Evolutionary conservation across 2,329 filamentous ascomycete genomes (phyloP), one percentile per base, ranked within the genome.

Genomic region (Leptodontidium sp.): DNA sequence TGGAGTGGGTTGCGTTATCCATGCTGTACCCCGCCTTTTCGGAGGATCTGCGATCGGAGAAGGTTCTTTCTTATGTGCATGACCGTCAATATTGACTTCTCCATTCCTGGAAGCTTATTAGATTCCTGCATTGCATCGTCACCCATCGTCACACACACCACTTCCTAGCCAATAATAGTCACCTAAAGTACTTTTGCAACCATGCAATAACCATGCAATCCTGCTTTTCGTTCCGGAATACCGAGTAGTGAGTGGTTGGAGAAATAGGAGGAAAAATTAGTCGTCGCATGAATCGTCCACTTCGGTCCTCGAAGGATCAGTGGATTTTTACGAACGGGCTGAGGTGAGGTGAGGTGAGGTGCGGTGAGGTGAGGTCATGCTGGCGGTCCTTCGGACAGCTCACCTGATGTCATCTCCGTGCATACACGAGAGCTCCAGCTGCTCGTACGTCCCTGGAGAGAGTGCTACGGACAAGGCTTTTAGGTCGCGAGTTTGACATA

Each of bases 71-170:
- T 52, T 52, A 1, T 26, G 24, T 32, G 52, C 52, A 55, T 55
- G 49, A 29, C 9, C 11, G 24, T 14, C 52, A 55, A n/a, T 55
- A 55, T 55, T 35, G 52, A 55, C 15, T 55, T 55, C 52, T 35
- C 52, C 29, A 35, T 55, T 35, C 52, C 11, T 55, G 24, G 32
- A 55, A 55, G 52, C 35, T 15, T 55, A 35, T 55, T 55, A n/a
- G 29, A 53, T 35, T 55, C 52, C 52, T 55, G 29, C 52, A 55
- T 5, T 32, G 52, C 52, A 55, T 55, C 52, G 52, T 32, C 52
- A 35, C 2, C 6, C 29, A 55, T n/a, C 29, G 29, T 15, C 26
- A 32, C 52, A 55, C 52, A 55, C 26, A 55, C 6, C 14, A 9
- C 12, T 55, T 6, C 26, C 14, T 26, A n/a, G 26, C 52, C 52